Conservation (phyloP, 208 protist genomes). For the Zelonia costaricensis region DNA sequence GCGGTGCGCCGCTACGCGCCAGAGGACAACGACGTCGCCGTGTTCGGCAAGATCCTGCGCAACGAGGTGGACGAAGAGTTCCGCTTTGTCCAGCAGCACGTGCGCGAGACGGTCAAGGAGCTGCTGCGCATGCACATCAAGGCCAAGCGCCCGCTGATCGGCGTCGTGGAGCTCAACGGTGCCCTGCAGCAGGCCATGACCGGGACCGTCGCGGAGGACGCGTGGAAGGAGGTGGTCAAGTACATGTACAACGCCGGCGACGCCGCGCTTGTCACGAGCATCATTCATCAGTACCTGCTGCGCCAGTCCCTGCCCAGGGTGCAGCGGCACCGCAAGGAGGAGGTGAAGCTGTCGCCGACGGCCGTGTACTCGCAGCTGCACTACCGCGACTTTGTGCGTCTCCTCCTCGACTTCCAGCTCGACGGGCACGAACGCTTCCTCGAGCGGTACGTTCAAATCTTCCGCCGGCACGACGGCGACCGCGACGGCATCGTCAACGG, state of each 20-base stretch:
- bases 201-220: conserved; percentile 60
- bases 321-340: conserved; percentile 20
- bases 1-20: conserved; percentile 67
- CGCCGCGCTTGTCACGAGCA: conserved; percentile 55
- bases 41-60: conserved; percentile 90
- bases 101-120: conserved; percentile 84
- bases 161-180: conserved; percentile 50
- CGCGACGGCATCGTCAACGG: conserved; percentile 80
- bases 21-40: conserved; percentile 89
- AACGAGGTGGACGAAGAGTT: conserved; percentile 95
- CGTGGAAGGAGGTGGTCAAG: conserved; percentile 83
- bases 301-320: conserved; percentile 30
- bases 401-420: conserved; percentile 91
- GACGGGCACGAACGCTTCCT: conserved; percentile 90
- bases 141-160: conserved; percentile 44
- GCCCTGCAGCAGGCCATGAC: conserved; percentile 55
- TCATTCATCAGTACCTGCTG: conserved; percentile 57
- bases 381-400: conserved; percentile 69
- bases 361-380: conserved; percentile 38
- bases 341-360: conserved; percentile 6
- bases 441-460: conserved; percentile 67
- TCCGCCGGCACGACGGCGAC: conserved; percentile 70
- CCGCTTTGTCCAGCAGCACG: conserved; percentile 82
- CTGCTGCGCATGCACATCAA: conserved; percentile 74
- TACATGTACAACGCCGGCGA: conserved; percentile 92